Evolutionary conservation across 768 basidiomycete genomes (phyloP), one percentile per base, ranked within the genome.

Genomic region (Melanogaster broomeanus): DNA sequence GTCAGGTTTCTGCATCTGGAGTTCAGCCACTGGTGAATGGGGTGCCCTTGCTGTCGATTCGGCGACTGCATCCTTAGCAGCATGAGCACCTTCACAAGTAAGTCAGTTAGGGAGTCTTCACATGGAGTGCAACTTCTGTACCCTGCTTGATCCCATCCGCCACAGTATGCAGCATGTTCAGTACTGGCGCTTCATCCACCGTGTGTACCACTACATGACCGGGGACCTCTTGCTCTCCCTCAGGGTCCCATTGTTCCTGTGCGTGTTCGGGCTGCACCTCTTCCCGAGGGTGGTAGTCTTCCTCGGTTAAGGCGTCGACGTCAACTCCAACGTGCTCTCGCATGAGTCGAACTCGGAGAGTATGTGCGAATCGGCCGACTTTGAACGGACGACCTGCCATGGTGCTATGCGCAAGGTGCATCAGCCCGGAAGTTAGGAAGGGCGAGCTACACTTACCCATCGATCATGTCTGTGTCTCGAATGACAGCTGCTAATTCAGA

Each of bases 281-380:
- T 7, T 83, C 76, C 19, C 74, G 67, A 2, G 74, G 69, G 77
- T 80, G 81, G 18, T 86, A 69, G 45, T 90, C 85, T 46, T 89
- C 88, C 58, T 93, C 88, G 39, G 83, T 80, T 60, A 97, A 74
- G 2, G 83, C 79, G 64, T 99, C 97, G 27, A 98, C 94, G 65
- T 99, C 93, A 50, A 98, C 78, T 3, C 97, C 97, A 52, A 97
- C 77, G 65, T 99, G 97, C 64, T 99, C 97, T 56, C 90, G 80
- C 97, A 99, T 99, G 53, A 99, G 75, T 16, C 96, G 84, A 41
- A 98, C 79, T 6, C 97, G 87, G 11, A 99, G 78, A 3, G 90
- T 89, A 69, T 99, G 97, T 2, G 96, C 94, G 69, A 97, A 99
- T 22, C 96, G 87, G 18, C 97, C 97, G 52, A 98, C 96, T 79